Evolutionary conservation across 441 rosid species (phyloP).

Genomic region (Erysimum cheiri): DNA sequence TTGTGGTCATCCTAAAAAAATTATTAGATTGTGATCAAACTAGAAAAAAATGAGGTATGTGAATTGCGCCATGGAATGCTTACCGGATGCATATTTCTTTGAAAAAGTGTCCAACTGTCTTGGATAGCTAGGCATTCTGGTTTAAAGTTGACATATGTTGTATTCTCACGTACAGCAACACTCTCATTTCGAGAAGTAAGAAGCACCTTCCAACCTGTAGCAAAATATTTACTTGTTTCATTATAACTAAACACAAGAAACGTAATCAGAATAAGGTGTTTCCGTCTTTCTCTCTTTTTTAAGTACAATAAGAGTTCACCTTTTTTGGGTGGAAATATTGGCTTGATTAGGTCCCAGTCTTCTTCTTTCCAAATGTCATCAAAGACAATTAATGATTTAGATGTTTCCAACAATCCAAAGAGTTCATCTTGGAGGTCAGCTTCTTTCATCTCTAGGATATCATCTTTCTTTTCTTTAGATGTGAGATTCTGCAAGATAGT

Average conservation of each 20-base stretch:
- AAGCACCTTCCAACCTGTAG: conserved; percentile 27
- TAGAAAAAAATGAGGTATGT: too few species aligned
- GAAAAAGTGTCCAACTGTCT: conserved; percentile 41
- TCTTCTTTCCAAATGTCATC: conserved; percentile 41
- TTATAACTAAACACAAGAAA: not conserved
- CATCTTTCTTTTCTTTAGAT: not conserved
- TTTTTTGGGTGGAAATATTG: conserved; percentile 19
- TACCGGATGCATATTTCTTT: not conserved
- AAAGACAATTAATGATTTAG: conserved; percentile 38
- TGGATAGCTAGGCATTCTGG: not conserved
- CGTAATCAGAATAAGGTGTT: not conserved
- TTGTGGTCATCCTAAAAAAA: too few species aligned
- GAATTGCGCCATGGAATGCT: not conserved
- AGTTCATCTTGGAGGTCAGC: not conserved
- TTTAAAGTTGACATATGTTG: conserved; percentile 14
- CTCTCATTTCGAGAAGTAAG: conserved; percentile 39
- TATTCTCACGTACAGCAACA: not conserved
- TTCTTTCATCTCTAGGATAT: conserved; percentile 7
- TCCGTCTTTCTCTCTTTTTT: not conserved
- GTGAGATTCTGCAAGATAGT: conserved; percentile 14
- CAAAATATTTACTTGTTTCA: not conserved
- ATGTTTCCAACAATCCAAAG: conserved; percentile 1
- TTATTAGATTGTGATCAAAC: too few species aligned
- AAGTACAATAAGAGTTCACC: not conserved
- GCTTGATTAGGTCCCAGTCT: conserved; percentile 36